phyloP scores from a whole-genome alignment of 2,329 filamentous ascomycete species.

The Arthrocladium fulminans region DNA sequence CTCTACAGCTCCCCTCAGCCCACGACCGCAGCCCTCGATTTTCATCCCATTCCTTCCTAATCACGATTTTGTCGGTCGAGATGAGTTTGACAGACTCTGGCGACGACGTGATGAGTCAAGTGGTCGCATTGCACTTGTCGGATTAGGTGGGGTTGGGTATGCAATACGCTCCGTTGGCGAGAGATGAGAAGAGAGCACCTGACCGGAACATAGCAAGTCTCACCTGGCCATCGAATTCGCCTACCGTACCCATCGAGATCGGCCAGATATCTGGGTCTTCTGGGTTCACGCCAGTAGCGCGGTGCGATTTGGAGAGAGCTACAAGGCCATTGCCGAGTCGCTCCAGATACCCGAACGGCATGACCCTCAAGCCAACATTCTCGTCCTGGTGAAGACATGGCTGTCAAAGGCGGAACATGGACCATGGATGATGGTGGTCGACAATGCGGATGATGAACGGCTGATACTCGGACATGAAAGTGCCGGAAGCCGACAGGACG shows the following conservation, averaged over 20 bases:
- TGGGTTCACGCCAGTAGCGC: slow-evolving; percentile 25
- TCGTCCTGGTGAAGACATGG: slow-evolving; percentile 7
- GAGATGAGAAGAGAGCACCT: neutral
- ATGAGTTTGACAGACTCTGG: slow-evolving; percentile 23
- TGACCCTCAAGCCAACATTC: slow-evolving; percentile 4
- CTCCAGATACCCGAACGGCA: slow-evolving; percentile 14
- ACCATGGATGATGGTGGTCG: slow-evolving; percentile 12
- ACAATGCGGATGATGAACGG: slow-evolving; percentile 10
- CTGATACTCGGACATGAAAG: neutral
- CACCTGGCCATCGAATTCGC: slow-evolving; percentile 26
- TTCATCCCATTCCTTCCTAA: slow-evolving; percentile 27
- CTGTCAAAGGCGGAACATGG: slow-evolving; percentile 9
- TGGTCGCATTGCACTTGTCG: slow-evolving; percentile 26
- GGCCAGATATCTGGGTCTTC: slow-evolving; percentile 22
- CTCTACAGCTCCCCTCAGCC: no score
- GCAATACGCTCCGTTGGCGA: neutral
- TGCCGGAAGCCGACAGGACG: neutral
- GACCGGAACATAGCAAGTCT: slow-evolving; percentile 21
- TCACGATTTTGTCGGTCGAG: slow-evolving; percentile 26
- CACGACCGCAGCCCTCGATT: no score
- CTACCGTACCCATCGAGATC: slow-evolving; percentile 17
- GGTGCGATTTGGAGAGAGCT: slow-evolving; percentile 23
- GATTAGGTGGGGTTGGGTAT: slow-evolving; percentile 32
- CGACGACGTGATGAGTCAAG: slow-evolving; percentile 17
- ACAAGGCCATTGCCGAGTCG: slow-evolving; percentile 17